phyloP scores from a whole-genome alignment of 1,284 basidiomycete species.

The Ustilago sp. region DNA sequence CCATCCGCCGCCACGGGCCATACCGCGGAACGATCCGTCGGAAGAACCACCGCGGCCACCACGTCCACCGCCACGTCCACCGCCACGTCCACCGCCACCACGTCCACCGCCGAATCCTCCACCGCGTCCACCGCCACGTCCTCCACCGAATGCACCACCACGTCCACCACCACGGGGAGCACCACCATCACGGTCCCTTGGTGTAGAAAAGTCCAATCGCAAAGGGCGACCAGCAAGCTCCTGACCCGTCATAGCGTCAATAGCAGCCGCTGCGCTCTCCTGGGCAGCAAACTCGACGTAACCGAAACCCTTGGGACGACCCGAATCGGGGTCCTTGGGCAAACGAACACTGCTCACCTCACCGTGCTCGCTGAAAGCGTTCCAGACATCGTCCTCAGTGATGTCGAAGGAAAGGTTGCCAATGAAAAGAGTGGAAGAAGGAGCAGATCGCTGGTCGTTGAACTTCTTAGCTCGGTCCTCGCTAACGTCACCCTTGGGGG shows the following conservation, averaged over 20 bases:
- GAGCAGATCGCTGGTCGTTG: constrained; percentile 73
- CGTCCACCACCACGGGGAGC: constrained; percentile 73
- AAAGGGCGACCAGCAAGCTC: constrained; percentile 86
- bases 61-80: constrained; percentile 77
- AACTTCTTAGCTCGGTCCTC: constrained; percentile 83
- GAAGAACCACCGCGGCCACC: constrained; percentile 72
- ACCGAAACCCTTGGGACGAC: constrained; percentile 92
- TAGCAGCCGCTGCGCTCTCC: constrained; percentile 84
- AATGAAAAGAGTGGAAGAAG: constrained; percentile 89
- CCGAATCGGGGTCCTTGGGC: constrained; percentile 92
- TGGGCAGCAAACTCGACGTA: constrained; percentile 93
- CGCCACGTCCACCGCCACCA: constrained; percentile 47
- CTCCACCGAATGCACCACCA: constrained; percentile 72
- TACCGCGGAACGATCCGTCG: constrained; percentile 72
- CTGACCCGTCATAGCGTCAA: constrained; percentile 77
- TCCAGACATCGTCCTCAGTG: constrained; percentile 80
- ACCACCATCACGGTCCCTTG: constrained; percentile 75
- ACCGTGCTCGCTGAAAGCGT: constrained; percentile 89
- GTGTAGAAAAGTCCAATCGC: constrained; percentile 90
- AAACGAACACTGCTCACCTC: constrained; percentile 88
- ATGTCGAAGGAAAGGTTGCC: constrained; percentile 93
- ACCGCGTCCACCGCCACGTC: constrained; percentile 66
- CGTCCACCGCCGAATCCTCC: constrained; percentile 57
- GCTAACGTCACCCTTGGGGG: constrained; percentile 73
- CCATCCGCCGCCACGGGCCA: constrained; percentile 70